Evolutionary conservation across 1,139 yeast species (phyloP).

Genomic region (Zygosaccharomyces sapae): DNA sequence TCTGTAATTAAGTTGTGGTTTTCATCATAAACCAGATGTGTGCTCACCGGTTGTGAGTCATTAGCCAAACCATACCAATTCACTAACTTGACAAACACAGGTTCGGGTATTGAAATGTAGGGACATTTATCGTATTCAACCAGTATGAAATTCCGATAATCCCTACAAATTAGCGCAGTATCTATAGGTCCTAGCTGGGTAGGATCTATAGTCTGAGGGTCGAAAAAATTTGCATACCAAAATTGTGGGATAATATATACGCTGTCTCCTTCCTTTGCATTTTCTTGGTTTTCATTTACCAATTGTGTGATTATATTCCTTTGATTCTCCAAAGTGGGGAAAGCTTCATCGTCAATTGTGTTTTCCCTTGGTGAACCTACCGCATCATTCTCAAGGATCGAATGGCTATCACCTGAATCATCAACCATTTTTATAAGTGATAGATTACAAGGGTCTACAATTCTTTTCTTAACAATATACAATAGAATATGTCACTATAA

Average conservation of each 20-base stretch:
- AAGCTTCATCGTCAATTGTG: neutral
- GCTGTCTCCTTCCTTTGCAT: constrained; percentile 34
- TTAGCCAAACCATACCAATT: constrained; percentile 54
- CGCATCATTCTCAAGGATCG: neutral
- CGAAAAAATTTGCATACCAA: constrained; percentile 39
- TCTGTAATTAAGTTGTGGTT: constrained; percentile 48
- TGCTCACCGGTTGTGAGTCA: constrained; percentile 42
- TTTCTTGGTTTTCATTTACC: constrained; percentile 12
- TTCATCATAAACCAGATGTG: constrained; percentile 43
- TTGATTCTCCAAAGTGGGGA: constrained; percentile 11
- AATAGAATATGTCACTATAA: neutral
- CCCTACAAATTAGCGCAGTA: constrained; percentile 33
- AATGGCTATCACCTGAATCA: neutral
- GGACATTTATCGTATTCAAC: constrained; percentile 34
- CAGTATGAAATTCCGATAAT: constrained; percentile 34
- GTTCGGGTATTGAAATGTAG: constrained; percentile 40
- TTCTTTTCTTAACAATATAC: neutral
- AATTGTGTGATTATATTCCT: constrained; percentile 15
- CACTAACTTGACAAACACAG: constrained; percentile 43
- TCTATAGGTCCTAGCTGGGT: constrained; percentile 37
- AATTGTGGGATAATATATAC: constrained; percentile 38
- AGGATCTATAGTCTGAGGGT: constrained; percentile 22
- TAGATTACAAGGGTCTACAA: neutral
- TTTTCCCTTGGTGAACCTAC: neutral
- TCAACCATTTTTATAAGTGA: neutral